Percentiles rank a stretch among this genome's conserved stretches.
These are phyloP conservation scores for Styphnolobium japonicum DNA, from an alignment of 306 rosid species.

Conservation along the genomic window DNA sequence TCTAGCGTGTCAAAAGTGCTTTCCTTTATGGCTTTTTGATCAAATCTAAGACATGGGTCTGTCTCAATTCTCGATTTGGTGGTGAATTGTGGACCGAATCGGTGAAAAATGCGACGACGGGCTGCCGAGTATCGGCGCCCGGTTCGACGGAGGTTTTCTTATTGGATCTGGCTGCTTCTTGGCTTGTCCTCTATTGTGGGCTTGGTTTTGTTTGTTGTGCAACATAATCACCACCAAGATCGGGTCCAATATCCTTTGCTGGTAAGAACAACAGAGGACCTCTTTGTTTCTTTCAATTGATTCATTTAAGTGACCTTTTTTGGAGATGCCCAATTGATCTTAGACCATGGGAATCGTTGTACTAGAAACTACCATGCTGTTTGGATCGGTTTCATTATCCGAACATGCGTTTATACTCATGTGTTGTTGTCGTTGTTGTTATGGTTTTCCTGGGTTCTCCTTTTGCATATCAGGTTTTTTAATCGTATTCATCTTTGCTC, in stretches of 20 bases:
- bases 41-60: constrained; percentile 39
- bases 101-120: constrained; percentile 90
- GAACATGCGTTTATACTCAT: background rate
- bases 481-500: background rate
- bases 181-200: constrained; percentile 65
- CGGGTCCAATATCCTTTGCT: constrained; percentile 52
- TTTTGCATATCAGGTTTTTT: background rate
- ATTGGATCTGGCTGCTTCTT: constrained; percentile 90
- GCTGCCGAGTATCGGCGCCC: constrained; percentile 98
- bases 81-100: constrained; percentile 44
- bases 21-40: constrained; percentile 17
- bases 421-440: too few relatives aligned
- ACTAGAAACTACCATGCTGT: background rate
- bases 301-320: background rate
- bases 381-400: background rate
- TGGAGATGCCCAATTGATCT: background rate
- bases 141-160: constrained; percentile 78
- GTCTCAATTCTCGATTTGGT: constrained; percentile 29
- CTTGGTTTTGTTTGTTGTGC: constrained; percentile 64
- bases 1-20: background rate
- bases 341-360: background rate
- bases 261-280: constrained; percentile 35
- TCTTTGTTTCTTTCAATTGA: background rate
- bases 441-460: background rate
- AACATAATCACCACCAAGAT: constrained; percentile 87